These are phyloP conservation scores for Cadophora sp. DNA, from an alignment of 2,329 filamentous ascomycete species.

Conservation along the genomic window DNA sequence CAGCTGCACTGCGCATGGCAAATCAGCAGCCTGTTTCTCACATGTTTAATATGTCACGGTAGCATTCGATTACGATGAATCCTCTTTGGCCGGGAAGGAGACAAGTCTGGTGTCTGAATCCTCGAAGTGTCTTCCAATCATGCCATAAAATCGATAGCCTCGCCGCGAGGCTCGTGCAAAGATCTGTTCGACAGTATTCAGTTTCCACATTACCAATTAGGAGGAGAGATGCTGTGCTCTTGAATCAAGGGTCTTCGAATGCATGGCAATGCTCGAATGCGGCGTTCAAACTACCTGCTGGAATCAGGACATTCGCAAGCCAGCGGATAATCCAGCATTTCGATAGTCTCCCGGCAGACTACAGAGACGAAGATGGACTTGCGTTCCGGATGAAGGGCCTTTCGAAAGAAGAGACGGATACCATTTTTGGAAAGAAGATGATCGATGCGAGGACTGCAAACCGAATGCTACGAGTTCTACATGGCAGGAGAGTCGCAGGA, in stretches of 20 bases:
- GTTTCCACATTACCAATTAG: conserved; percentile 8
- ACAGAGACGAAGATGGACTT: conserved; percentile 62
- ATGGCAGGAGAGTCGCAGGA: conserved; percentile 68
- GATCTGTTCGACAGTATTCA: conserved; percentile 30
- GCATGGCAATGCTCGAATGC: conserved; percentile 17
- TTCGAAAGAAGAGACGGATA: conserved; percentile 51
- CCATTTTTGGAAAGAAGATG: conserved; percentile 57
- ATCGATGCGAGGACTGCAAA: conserved; percentile 57
- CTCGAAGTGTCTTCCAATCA: conserved; percentile 34
- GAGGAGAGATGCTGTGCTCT: neutral
- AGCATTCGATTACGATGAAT: conserved; percentile 36
- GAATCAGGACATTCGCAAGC: conserved; percentile 29
- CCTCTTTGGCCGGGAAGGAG: conserved; percentile 35
- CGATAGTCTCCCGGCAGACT: conserved; percentile 62
- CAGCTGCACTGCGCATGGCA: neutral
- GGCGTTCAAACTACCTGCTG: conserved; percentile 10
- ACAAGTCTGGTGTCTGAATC: conserved; percentile 36
- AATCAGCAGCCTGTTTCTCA: too few species aligned
- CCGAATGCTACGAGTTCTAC: conserved; percentile 61
- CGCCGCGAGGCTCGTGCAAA: conserved; percentile 34
- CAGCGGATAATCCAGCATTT: conserved; percentile 56
- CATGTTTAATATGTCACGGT: conserved; percentile 27
- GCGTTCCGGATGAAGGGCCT: conserved; percentile 59
- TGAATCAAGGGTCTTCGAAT: neutral
- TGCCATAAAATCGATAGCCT: conserved; percentile 37